These are phyloP conservation scores for Lachnellula subtilissima DNA, from an alignment of 2,329 filamentous ascomycete species.

Conservation along the genomic window DNA sequence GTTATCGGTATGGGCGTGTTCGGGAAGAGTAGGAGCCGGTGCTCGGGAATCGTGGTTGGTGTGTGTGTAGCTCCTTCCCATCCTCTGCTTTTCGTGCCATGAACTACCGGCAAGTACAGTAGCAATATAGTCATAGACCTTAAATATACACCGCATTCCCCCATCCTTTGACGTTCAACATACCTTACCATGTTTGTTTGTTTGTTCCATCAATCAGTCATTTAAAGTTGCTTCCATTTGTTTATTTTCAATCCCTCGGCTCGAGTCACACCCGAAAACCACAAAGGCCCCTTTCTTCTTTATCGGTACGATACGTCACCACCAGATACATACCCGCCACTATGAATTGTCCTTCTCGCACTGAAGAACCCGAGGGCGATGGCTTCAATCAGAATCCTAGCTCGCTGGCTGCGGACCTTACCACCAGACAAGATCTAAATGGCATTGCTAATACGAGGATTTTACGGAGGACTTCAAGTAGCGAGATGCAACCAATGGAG, in stretches of 20 bases:
- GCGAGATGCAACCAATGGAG: conserved; percentile 27
- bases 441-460: conserved; percentile 53
- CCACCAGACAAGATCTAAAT: conserved; percentile 58
- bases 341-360: conserved; percentile 64
- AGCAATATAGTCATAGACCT: neutral
- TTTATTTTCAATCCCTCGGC: neutral
- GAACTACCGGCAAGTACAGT: neutral
- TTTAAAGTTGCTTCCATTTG: neutral
- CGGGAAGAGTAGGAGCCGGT: neutral
- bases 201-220: neutral
- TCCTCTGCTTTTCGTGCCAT: neutral
- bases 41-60: neutral
- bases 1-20: neutral
- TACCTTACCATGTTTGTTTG: too few relatives aligned
- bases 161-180: neutral
- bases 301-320: neutral
- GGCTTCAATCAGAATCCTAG: conserved; percentile 59
- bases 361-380: conserved; percentile 49
- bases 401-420: conserved; percentile 52
- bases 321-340: conserved; percentile 3
- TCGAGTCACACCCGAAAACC: too few relatives aligned
- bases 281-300: neutral
- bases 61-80: too few relatives aligned
- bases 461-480: conserved; percentile 40
- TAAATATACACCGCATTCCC: neutral